Percentiles rank a stretch among this genome's conserved stretches.
Conservation (phyloP, 176 grass and related monocot species). For the Dendrocalamus sinicus region DNA sequence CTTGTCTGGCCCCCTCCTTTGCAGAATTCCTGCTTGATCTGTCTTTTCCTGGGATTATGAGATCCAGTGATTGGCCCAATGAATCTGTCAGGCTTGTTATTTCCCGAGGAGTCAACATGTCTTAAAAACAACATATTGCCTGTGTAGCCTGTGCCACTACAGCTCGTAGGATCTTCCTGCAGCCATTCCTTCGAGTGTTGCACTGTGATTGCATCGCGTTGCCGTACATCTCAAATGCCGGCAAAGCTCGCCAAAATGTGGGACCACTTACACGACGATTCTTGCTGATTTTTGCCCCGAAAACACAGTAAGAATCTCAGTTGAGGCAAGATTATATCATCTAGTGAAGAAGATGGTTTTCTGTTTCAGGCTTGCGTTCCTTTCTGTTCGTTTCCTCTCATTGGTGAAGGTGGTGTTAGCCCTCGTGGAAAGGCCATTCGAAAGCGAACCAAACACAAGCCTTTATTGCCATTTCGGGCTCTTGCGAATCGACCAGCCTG, state of each 20-base stretch:
- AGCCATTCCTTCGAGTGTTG: conserved; percentile 23
- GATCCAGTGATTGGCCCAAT: conserved; percentile 33
- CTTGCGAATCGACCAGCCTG: background rate
- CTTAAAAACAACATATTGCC: background rate
- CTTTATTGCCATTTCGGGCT: conserved; percentile 50
- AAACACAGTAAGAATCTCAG: background rate
- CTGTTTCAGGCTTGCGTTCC: background rate
- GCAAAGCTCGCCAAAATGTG: background rate
- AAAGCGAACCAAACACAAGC: conserved; percentile 35
- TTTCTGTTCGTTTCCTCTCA: background rate
- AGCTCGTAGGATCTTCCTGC: conserved; percentile 32
- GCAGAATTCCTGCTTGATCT: conserved; percentile 43
- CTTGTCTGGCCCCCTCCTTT: background rate
- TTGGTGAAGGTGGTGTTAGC: too few species aligned
- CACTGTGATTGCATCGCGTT: background rate
- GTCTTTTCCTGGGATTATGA: conserved; percentile 53
- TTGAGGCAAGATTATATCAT: background rate
- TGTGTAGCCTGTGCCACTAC: conserved; percentile 19
- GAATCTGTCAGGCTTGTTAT: conserved; percentile 33
- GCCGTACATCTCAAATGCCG: background rate
- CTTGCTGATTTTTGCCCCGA: background rate
- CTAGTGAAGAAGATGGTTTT: background rate
- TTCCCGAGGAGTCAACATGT: conserved; percentile 53
- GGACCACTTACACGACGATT: background rate
- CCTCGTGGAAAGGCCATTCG: background rate